Base-by-base conservation (phyloP, 225 moss, liverwort and hornwort genomes). In the Bryoerythrophyllum caledonicum region DNA sequence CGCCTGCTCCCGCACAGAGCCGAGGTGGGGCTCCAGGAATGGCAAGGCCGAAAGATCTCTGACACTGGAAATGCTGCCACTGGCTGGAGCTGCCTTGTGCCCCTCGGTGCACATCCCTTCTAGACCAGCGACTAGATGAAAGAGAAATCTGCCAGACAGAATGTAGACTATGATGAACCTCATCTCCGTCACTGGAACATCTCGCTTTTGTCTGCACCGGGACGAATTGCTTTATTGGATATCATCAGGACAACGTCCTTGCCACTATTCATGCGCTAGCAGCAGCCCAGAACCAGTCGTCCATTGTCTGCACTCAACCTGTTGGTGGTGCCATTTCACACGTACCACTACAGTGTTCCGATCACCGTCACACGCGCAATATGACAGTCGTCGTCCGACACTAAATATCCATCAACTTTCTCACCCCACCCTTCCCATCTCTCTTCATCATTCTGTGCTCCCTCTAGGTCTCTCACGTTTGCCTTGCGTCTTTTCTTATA, bases 41-140 rank as follows among this genome's bases (percentile, higher is more conserved):
- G 62, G 77, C 21, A 15, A 48, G 53, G 55, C 2, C 7, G 56
- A 72, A 79, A 83, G 67, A 83, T 79, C 79, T 83, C 62, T 49
- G 55, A 27, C 59, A 24, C 52, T 10, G 32, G 7, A 17, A 4
- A 44, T 37, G 27, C 7, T 70, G 41, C 40, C 43, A 60, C 44
- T 19, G 75, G 79, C 58, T 54, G 46, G 11, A 40, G 30, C 44
- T 48, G 73, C 69, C 82, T 59, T n/a, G 28, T 49, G 51, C 20
- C 67, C 30, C 30, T 8, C 49, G 46, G 69, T 26, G 72, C 48
- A 23, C 26, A 5, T 28, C 15, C 15, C 15, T 7, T 30, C 30
- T n/a, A 30, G 30, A 30, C 30, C 30, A 30, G 30, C 30, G 2
- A 30, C 30, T n/a, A n/a, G n/a, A n/a, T n/a, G n/a, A n/a, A n/a